Conservation (phyloP, 768 basidiomycete species). For the Termitomyces sp. region DNA sequence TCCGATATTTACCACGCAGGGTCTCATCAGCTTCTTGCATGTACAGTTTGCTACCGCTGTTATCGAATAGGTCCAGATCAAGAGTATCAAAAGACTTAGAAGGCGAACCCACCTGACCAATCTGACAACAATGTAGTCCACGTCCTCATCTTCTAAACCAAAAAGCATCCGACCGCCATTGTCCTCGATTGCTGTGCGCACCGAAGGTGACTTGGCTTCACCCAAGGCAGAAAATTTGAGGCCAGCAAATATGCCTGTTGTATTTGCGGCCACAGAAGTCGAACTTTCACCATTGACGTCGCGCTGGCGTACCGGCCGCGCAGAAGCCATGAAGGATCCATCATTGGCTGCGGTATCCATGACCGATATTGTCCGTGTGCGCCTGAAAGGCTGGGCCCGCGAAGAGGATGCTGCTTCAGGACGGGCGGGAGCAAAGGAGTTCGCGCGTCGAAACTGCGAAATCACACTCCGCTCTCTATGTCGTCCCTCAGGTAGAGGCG, state of each 20-base stretch:
- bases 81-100: background rate
- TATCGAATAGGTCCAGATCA: constrained; percentile 4
- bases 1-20: constrained; percentile 58
- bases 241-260: constrained; percentile 45
- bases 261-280: constrained; percentile 4
- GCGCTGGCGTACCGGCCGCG: background rate
- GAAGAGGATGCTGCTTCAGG: constrained; percentile 14
- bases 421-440: constrained; percentile 53
- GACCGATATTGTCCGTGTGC: constrained; percentile 27
- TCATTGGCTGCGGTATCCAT: background rate
- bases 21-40: constrained; percentile 44
- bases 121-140: constrained; percentile 65
- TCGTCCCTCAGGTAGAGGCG: constrained; percentile 8
- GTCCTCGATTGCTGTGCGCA: constrained; percentile 54
- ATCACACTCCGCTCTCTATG: constrained; percentile 37
- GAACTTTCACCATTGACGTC: constrained; percentile 18
- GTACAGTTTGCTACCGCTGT: constrained; percentile 67
- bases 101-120: constrained; percentile 54
- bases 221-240: constrained; percentile 55
- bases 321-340: constrained; percentile 13
- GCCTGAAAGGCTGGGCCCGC: constrained; percentile 40
- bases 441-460: constrained; percentile 53
- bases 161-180: constrained; percentile 47
- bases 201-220: constrained; percentile 54
- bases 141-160: constrained; percentile 41